A percentile compares a stretch with the other conserved stretches of the same genome.
These are phyloP conservation scores for Geoglossum glabrum DNA, from an alignment of 495 filamentous ascomycete genomes.

Conservation along the genomic window DNA sequence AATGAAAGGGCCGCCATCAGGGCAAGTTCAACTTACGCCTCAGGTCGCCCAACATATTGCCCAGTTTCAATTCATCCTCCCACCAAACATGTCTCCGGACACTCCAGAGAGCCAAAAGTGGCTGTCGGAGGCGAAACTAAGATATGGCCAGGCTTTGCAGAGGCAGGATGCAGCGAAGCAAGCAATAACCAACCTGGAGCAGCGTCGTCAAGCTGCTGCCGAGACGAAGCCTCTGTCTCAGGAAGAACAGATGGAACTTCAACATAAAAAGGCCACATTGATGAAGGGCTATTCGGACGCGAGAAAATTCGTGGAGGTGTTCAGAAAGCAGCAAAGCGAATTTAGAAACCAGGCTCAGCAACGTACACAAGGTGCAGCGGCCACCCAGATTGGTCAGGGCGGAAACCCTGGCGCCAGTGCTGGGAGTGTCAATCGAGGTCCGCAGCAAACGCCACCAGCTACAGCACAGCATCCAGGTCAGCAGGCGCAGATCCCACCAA, in stretches of 20 bases:
- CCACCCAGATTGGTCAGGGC: neutral
- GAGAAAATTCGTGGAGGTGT: conserved; percentile 23
- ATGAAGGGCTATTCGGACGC: conserved; percentile 26
- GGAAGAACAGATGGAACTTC: conserved; percentile 26
- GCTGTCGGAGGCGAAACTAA: conserved; percentile 29
- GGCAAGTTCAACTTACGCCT: neutral
- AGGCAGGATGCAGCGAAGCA: conserved; percentile 27
- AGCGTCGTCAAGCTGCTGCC: conserved; percentile 17
- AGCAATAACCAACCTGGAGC: conserved; percentile 11
- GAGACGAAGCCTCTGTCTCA: conserved; percentile 18
- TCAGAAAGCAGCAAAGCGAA: conserved; percentile 16
- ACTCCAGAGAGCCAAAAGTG: conserved; percentile 27
- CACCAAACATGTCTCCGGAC: conserved; percentile 22
- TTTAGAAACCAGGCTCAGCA: conserved; percentile 1
- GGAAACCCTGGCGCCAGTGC: neutral
- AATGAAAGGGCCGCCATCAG: neutral
- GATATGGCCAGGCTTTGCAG: conserved; percentile 32
- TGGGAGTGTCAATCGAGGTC: neutral
- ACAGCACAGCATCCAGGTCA: neutral
- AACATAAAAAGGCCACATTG: conserved; percentile 10
- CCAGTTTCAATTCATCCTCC: conserved; percentile 25
- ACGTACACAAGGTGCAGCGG: neutral
- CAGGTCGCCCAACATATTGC: conserved; percentile 20
- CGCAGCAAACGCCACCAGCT: neutral
- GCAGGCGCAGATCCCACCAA: neutral